phyloP scores from a whole-genome alignment of 192 early-diverging fungal genomes.

The Pilaira anomala region DNA sequence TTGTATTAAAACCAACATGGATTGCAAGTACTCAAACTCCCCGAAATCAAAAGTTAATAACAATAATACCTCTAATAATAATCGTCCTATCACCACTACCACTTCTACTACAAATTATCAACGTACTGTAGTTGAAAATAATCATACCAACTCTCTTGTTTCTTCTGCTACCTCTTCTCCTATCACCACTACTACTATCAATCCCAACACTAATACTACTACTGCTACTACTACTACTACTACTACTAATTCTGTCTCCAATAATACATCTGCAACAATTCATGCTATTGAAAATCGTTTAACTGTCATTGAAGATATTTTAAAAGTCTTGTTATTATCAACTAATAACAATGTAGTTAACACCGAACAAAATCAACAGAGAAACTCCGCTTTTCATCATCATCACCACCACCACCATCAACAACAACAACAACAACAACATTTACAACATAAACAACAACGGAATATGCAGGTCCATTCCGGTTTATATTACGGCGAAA shows the following conservation, averaged over 20 bases:
- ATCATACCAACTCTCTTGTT: too few relatives aligned
- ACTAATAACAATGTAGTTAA: background rate
- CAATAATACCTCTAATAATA: background rate
- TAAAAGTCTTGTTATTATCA: conserved; percentile 15
- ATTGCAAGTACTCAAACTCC: conserved; percentile 21
- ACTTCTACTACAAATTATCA: background rate
- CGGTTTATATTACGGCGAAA: conserved; percentile 22
- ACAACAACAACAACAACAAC: background rate
- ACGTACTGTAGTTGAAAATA: background rate
- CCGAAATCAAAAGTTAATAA: conserved; percentile 14
- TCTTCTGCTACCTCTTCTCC: background rate
- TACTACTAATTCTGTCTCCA: background rate
- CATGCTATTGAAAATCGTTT: conserved; percentile 20
- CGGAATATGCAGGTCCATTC: conserved; percentile 20
- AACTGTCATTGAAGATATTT: conserved; percentile 21
- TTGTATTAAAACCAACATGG: conserved; percentile 23
- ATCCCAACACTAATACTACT: background rate
- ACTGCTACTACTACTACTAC: background rate
- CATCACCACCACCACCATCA: background rate
- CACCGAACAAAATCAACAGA: background rate
- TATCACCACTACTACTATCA: background rate
- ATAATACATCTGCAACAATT: conserved; percentile 1
- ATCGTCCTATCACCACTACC: background rate
- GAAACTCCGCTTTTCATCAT: conserved; percentile 8
- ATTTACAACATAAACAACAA: background rate